Evolutionary conservation across 2,329 filamentous ascomycete genomes (phyloP), one percentile per base, ranked within the genome.

Genomic region (Allantophomopsis cytisporea): DNA sequence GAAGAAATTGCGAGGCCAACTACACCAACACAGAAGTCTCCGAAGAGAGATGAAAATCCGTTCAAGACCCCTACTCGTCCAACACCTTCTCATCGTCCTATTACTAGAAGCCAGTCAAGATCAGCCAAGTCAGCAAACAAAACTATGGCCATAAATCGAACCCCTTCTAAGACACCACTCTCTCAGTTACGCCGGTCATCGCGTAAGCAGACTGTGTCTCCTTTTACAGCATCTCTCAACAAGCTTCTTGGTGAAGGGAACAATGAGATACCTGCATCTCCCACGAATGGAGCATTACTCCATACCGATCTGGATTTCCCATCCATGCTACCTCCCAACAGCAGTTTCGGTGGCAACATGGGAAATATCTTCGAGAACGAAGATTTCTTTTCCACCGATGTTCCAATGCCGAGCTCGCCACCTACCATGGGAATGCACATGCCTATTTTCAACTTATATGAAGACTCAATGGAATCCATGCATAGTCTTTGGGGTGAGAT

Each of bases 341-440:
- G 16, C 16, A 17, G 31, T 15, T 34, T 34, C 31, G 14, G 16
- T 14, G n/a, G n/a, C 11, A 34, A 17, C 18, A 31, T 47, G 6
- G 47, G 51, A 14, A 42, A 55, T 14, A 53, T 55, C 39, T 63
- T 62, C 41, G 47, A 50, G 36, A 45, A 53, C 34, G 55, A 60
- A 32, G 62, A 65, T 39, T 56, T 65, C 41, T 61, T 66, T 39
- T 57, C 57, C 15, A 62, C 62, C 1, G 61, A 64, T 49, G 52
- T 56, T 31, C 58, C 58, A 5, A 65, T 67, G 61, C 63, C 63
- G 30, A 64, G 60, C 43, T 64, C 60, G 17, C 63, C 64, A 16
- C 63, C 64, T 20, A 49, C 52, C 11, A 28, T 28, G 23, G 23
- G 23, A 12, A 28, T 28, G 23, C 23, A 28, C 11, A 28, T 28